Evolutionary conservation across 441 rosid genomes (phyloP).

Genomic region (Dalechampia spathulata): DNA sequence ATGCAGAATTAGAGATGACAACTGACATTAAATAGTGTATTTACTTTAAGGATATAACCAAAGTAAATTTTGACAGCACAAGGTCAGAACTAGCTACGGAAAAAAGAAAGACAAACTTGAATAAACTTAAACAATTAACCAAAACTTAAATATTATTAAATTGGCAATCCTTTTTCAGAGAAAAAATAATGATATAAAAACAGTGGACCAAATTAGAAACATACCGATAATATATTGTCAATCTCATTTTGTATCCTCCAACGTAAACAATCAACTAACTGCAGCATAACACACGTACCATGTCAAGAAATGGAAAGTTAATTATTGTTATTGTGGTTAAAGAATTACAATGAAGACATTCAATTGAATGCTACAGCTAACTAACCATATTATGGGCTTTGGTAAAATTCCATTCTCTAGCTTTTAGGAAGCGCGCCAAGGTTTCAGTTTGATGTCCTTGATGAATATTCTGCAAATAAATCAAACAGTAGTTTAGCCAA

Average conservation of each 20-base stretch:
- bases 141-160: neutral
- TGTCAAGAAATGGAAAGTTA: conserved; percentile 10
- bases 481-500: conserved; percentile 5
- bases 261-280: conserved; percentile 75
- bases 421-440: conserved; percentile 77
- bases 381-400: conserved; percentile 92
- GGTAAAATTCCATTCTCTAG: conserved; percentile 71
- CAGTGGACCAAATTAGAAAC: conserved; percentile 20
- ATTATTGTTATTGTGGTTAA: neutral
- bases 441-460: conserved; percentile 71
- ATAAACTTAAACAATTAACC: neutral
- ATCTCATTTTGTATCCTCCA: conserved; percentile 90
- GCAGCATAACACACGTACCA: conserved; percentile 20
- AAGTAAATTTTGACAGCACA: neutral
- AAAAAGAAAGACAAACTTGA: neutral
- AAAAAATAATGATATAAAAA: conserved; percentile 3
- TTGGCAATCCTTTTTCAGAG: neutral
- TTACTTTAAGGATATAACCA: neutral
- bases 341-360: neutral
- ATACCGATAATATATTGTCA: conserved; percentile 65
- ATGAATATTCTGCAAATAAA: conserved; percentile 58
- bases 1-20: conserved; percentile 1
- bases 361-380: too few relatives aligned
- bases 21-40: neutral
- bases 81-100: neutral